Conservation (phyloP, 768 basidiomycete species). For the Leucocoprinus birnbaumii region DNA sequence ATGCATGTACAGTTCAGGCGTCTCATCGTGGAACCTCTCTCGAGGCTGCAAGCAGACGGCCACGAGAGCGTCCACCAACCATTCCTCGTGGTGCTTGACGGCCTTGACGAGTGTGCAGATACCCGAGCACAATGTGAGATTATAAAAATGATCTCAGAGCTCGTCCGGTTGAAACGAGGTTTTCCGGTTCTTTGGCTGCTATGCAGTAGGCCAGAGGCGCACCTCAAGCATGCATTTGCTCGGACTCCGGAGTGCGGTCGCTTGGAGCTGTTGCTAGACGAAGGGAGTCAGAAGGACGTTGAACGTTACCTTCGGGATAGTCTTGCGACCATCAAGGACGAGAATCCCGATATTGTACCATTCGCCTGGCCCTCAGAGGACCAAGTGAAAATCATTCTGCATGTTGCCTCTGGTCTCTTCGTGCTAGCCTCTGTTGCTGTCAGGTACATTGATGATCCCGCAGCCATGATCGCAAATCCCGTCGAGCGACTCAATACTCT, state of each 20-base stretch:
- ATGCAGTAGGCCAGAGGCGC: neutral
- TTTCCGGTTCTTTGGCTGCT: constrained; percentile 4
- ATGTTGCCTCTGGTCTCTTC: too few relatives aligned
- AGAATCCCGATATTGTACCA: neutral
- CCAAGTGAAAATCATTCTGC: neutral
- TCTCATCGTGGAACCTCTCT: constrained; percentile 6
- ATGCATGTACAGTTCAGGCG: neutral
- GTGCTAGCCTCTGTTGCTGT: too few relatives aligned
- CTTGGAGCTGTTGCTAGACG: neutral
- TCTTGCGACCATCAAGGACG: neutral
- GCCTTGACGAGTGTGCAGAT: constrained; percentile 12
- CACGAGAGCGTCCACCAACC: neutral
- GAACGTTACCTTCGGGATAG: constrained; percentile 1
- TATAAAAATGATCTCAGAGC: neutral
- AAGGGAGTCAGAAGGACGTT: neutral
- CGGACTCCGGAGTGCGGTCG: neutral
- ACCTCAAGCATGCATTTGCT: neutral
- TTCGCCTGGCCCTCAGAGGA: neutral
- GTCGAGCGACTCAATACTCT: too few relatives aligned
- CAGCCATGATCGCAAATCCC: too few relatives aligned
- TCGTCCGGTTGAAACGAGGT: neutral
- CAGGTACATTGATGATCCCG: too few relatives aligned
- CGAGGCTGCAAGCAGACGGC: neutral
- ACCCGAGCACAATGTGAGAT: neutral
- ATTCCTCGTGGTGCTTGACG: constrained; percentile 5